These are phyloP conservation scores for Saksenaea oblongispora DNA, from an alignment of 371 early-diverging fungal species.

Conservation along the genomic window DNA sequence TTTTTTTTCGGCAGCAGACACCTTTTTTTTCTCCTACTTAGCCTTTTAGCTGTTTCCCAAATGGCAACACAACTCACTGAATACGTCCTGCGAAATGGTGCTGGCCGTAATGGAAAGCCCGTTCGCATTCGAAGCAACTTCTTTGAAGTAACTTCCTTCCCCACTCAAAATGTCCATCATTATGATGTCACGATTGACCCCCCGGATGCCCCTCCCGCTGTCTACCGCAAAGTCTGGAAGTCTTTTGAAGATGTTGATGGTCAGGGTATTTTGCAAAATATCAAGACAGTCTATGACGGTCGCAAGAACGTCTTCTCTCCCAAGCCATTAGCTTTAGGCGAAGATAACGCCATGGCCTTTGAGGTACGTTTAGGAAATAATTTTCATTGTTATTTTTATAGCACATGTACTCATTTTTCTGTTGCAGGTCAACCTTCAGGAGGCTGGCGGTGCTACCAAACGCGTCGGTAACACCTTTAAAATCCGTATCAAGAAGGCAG, in stretches of 20 bases:
- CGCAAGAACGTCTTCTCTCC: constrained; percentile 50
- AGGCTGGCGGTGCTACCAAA: constrained; percentile 27
- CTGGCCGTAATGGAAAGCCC: constrained; percentile 21
- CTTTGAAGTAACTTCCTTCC: constrained; percentile 22
- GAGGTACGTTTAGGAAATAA: constrained; percentile 31
- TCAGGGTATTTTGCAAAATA: constrained; percentile 26
- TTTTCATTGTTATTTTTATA: constrained; percentile 6
- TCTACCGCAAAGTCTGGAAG: constrained; percentile 52
- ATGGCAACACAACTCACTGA: constrained; percentile 24
- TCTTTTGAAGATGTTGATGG: constrained; percentile 39
- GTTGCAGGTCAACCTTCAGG: constrained; percentile 44
- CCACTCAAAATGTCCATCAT: constrained; percentile 14
- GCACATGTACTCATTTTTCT: not conserved
- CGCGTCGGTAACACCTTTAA: constrained; percentile 36
- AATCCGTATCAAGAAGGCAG: constrained; percentile 58
- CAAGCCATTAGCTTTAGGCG: constrained; percentile 34
- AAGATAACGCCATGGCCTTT: constrained; percentile 34
- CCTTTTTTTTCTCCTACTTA: not conserved
- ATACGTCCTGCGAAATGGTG: constrained; percentile 25
- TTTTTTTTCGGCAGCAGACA: not conserved
- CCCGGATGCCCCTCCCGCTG: constrained; percentile 38
- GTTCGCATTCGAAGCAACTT: constrained; percentile 33
- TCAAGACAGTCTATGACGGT: constrained; percentile 54
- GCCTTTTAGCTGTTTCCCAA: not conserved
- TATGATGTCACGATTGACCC: constrained; percentile 39